Conservation (phyloP, 2,329 filamentous ascomycete genomes). For the Phoma sp. region DNA sequence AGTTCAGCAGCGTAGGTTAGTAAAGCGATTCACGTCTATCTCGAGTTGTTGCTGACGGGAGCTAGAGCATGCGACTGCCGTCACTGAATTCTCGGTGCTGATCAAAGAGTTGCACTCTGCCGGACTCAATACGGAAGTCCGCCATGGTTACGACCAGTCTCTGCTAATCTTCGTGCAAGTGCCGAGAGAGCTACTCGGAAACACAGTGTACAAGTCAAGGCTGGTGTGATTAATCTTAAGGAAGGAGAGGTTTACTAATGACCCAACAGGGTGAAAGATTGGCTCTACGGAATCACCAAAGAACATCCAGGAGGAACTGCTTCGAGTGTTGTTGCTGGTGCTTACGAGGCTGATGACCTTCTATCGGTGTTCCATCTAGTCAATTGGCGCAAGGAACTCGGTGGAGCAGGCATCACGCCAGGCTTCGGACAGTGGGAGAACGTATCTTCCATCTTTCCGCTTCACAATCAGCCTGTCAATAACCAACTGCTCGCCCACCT, state of each 20-base stretch:
- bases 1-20: slow-evolving; percentile 38
- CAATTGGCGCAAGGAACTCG: slow-evolving; percentile 73
- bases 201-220: slow-evolving; percentile 41
- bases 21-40: not conserved
- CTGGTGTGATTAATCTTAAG: slow-evolving; percentile 5
- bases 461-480: slow-evolving; percentile 80
- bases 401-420: slow-evolving; percentile 79
- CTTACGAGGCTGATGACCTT: slow-evolving; percentile 79
- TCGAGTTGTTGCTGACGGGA: not conserved
- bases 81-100: slow-evolving; percentile 29
- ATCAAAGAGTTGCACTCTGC: slow-evolving; percentile 33
- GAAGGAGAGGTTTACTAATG: not conserved
- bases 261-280: slow-evolving; percentile 73
- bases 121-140: slow-evolving; percentile 42
- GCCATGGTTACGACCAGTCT: slow-evolving; percentile 38
- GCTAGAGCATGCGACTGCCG: slow-evolving; percentile 28
- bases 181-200: slow-evolving; percentile 39
- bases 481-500: slow-evolving; percentile 76
- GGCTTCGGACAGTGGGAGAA: slow-evolving; percentile 73
- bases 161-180: slow-evolving; percentile 41
- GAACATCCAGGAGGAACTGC: slow-evolving; percentile 61
- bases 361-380: slow-evolving; percentile 80
- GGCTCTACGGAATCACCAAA: slow-evolving; percentile 77
- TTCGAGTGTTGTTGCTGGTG: slow-evolving; percentile 59
- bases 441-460: slow-evolving; percentile 75